A percentile compares a stretch with the other conserved stretches of the same genome.
phyloP scores from a whole-genome alignment of 177 flowering plant genomes.

The Vitis hybrid region DNA sequence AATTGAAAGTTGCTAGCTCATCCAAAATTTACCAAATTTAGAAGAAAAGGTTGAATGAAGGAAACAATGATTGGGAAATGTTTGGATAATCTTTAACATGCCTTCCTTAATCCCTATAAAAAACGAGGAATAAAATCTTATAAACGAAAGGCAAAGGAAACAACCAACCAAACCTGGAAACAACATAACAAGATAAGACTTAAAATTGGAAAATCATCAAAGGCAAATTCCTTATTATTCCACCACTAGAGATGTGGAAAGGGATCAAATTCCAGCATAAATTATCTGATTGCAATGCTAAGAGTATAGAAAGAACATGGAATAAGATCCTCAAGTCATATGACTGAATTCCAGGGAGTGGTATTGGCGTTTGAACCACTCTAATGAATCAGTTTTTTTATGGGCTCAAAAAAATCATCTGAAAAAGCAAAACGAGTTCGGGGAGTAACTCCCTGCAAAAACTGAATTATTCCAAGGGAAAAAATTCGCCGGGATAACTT shows the following conservation, averaged over 20 bases:
- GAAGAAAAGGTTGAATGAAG: too few species aligned
- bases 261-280: background rate
- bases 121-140: too few species aligned
- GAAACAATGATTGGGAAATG: too few species aligned
- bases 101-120: too few species aligned
- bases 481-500: constrained; percentile 16
- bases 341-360: background rate
- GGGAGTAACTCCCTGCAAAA: constrained; percentile 5
- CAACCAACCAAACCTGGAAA: too few species aligned
- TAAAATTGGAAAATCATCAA: too few species aligned
- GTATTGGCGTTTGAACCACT: constrained; percentile 12
- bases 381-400: constrained; percentile 7
- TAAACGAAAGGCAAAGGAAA: too few species aligned
- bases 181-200: too few species aligned
- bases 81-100: too few species aligned
- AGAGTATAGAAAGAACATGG: background rate
- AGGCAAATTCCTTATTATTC: background rate
- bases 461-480: constrained; percentile 18
- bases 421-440: constrained; percentile 9
- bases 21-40: too few species aligned
- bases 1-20: too few species aligned
- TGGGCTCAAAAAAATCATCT: constrained; percentile 7
- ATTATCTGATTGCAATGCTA: background rate
- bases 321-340: constrained; percentile 4
- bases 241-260: too few species aligned